A percentile compares a stretch with the other conserved stretches of the same genome.
Evolutionary conservation across 108 stramenopile genomes (phyloP).

Genomic region (Fragilariopsis cylindrus): DNA sequence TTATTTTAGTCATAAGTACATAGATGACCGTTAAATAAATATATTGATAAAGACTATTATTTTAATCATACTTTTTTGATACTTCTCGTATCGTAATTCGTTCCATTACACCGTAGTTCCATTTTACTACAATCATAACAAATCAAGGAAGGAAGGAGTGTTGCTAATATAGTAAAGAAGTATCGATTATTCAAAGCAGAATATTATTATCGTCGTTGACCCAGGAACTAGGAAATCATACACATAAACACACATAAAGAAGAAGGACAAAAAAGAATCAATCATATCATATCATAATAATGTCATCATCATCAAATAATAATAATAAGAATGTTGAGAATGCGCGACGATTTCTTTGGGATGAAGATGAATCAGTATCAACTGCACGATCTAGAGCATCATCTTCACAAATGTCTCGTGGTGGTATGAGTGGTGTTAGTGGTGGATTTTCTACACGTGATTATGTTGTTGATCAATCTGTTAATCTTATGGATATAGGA

Average conservation of each 20-base stretch:
- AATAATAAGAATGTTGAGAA: slow-evolving; percentile 16
- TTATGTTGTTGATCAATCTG: slow-evolving; percentile 36
- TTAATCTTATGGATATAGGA: slow-evolving; percentile 40
- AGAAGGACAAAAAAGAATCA: background rate
- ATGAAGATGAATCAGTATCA: slow-evolving; percentile 23
- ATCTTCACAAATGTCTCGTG: background rate
- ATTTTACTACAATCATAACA: too few species aligned
- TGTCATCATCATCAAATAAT: background rate
- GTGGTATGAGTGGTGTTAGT: background rate
- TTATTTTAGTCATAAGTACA: too few species aligned
- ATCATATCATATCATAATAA: background rate
- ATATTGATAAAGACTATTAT: too few species aligned
- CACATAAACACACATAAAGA: background rate
- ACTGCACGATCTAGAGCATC: background rate
- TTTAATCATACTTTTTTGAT: too few species aligned
- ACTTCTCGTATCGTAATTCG: too few species aligned
- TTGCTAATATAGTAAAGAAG: too few species aligned
- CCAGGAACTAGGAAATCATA: too few species aligned
- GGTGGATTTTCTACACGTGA: slow-evolving; percentile 37
- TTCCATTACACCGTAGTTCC: too few species aligned
- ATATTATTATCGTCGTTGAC: too few species aligned
- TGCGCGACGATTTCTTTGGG: slow-evolving; percentile 27
- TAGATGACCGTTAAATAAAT: too few species aligned
- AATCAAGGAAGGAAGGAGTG: too few species aligned
- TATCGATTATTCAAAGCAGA: too few species aligned